phyloP scores from a whole-genome alignment of 192 early-diverging fungal species.

The Rhizophagus prolifer region DNA sequence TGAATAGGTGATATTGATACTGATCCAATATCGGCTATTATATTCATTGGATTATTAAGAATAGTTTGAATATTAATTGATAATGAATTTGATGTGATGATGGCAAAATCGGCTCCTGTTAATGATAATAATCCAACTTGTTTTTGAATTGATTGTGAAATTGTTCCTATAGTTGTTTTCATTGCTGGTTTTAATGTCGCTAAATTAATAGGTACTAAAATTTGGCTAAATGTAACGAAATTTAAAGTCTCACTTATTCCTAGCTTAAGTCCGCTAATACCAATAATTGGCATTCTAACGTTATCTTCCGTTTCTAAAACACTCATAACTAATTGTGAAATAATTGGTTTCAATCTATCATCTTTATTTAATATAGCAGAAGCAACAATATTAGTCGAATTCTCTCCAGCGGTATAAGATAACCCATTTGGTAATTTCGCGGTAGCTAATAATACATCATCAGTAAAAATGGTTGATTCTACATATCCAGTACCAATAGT shows the following conservation, averaged over 20 bases:
- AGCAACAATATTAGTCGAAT: background rate
- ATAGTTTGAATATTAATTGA: background rate
- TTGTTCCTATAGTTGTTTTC: background rate
- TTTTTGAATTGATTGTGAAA: background rate
- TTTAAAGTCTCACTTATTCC: background rate
- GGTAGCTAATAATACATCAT: background rate
- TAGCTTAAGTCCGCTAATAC: background rate
- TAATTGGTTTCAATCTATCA: background rate
- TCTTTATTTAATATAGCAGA: background rate
- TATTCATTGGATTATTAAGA: constrained; percentile 7
- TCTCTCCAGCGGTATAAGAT: background rate
- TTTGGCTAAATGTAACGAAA: constrained; percentile 1
- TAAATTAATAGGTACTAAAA: background rate
- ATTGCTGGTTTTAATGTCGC: background rate
- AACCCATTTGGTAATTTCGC: background rate
- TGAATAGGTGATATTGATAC: background rate
- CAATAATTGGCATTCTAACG: background rate
- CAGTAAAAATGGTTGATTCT: background rate
- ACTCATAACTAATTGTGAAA: background rate
- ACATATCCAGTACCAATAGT: background rate
- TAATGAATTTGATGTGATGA: background rate
- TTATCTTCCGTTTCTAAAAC: background rate
- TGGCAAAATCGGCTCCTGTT: background rate
- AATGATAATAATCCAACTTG: background rate
- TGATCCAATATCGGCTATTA: background rate